Percentiles rank a stretch among this genome's conserved stretches.
phyloP scores from a whole-genome alignment of 139 green algal species.

The Zygnema cylindricum region DNA sequence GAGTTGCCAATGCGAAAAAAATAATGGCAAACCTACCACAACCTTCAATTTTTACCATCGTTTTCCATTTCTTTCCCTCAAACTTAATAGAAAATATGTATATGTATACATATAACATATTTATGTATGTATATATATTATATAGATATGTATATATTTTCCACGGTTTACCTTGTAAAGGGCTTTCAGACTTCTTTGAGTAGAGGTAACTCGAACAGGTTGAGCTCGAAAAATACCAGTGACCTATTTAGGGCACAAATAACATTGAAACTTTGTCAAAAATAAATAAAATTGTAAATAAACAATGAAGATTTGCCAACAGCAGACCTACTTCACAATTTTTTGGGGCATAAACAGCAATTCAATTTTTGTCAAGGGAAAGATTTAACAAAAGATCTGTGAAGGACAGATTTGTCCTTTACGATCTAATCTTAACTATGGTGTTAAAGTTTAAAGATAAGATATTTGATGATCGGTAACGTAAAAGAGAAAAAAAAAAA shows the following conservation, averaged over 20 bases:
- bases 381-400: not conserved
- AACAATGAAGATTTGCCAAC: not conserved
- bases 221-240: constrained; percentile 83
- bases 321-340: not conserved
- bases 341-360: not conserved
- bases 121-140: no score
- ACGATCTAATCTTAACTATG: no score
- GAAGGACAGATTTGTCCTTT: not conserved
- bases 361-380: not conserved
- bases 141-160: not conserved
- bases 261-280: not conserved
- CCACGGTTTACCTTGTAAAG: constrained; percentile 71
- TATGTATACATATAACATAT: no score
- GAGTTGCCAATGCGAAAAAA: no score
- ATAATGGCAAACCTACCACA: no score
- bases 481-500: no score
- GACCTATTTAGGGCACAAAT: constrained; percentile 47
- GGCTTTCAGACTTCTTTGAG: constrained; percentile 63
- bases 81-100: no score
- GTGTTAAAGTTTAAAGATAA: no score
- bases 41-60: no score
- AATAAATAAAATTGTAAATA: not conserved
- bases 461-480: no score
- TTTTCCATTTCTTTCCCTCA: no score
- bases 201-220: constrained; percentile 78